Conservation (phyloP, 2,329 filamentous ascomycete genomes). For the Didymella exigua region DNA sequence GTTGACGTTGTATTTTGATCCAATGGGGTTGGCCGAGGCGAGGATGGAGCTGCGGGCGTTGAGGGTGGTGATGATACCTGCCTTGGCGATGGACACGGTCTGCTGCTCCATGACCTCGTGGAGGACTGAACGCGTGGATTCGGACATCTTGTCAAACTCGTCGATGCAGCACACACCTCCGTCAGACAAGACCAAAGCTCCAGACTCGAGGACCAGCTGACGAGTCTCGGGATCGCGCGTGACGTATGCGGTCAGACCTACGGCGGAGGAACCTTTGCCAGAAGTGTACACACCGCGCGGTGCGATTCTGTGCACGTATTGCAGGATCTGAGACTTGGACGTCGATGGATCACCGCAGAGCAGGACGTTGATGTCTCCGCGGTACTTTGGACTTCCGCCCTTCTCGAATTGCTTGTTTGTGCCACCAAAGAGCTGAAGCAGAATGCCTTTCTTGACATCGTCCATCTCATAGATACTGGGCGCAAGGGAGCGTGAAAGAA, state of each 20-base stretch:
- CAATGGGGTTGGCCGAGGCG: constrained; percentile 96
- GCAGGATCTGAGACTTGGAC: constrained; percentile 89
- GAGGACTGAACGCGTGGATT: constrained; percentile 73
- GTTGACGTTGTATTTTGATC: constrained; percentile 96
- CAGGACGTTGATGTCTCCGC: constrained; percentile 96
- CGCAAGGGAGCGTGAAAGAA: constrained; percentile 86
- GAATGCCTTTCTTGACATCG: constrained; percentile 97
- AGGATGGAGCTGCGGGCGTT: constrained; percentile 96
- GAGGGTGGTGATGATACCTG: constrained; percentile 82
- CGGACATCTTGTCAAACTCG: constrained; percentile 81
- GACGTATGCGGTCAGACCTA: constrained; percentile 78
- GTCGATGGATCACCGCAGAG: constrained; percentile 97
- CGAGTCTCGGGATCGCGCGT: constrained; percentile 75
- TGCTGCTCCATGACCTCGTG: constrained; percentile 85
- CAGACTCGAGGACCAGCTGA: constrained; percentile 75
- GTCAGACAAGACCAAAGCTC: constrained; percentile 74
- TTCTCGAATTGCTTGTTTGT: constrained; percentile 98
- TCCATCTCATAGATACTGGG: constrained; percentile 98
- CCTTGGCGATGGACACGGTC: constrained; percentile 78
- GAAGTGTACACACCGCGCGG: constrained; percentile 82
- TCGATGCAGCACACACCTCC: constrained; percentile 80
- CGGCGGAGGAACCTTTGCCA: constrained; percentile 76
- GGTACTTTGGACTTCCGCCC: constrained; percentile 91
- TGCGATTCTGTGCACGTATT: constrained; percentile 97
- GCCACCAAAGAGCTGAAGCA: constrained; percentile 94